Base-by-base conservation (phyloP, 1,284 basidiomycete species). In the Cystobasidiaceae sp. region DNA sequence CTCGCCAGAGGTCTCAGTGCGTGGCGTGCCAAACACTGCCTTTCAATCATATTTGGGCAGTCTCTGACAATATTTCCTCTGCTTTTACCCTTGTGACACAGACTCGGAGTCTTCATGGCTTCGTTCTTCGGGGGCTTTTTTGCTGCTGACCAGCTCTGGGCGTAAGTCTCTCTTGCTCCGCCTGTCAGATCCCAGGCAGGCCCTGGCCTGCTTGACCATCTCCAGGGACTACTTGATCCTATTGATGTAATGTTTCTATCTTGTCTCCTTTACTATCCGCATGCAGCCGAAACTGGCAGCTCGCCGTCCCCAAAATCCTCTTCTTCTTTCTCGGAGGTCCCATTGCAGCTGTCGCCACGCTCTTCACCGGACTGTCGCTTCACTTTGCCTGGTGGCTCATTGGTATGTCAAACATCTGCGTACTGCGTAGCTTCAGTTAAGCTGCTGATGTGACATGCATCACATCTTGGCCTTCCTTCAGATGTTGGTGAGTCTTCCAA, bases 231-330 rank as follows among this genome's bases (percentile, higher is more conserved):
- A n/a, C n/a, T n/a, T n/a, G n/a, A n/a, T n/a, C n/a, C n/a, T n/a
- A n/a, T n/a, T n/a, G n/a, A n/a, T n/a, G n/a, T n/a, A n/a, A n/a
- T n/a, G n/a, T n/a, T n/a, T n/a, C n/a, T n/a, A n/a, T n/a, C n/a
- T n/a, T n/a, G n/a, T n/a, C n/a, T n/a, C n/a, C n/a, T n/a, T n/a
- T n/a, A n/a, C n/a, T n/a, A n/a, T n/a, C n/a, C n/a, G n/a, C n/a
- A n/a, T 15, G 5, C 54, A 58, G 56, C 2, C 56, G 21, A 7
- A 58, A 58, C 44, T 58, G 41, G 43, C 56, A 58, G 32, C 41
- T 58, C 9, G 56, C 43, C 13, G 56, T 58, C 21, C 56, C 56
- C 44, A 58, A 58, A 30, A 21, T 58, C 43, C 41, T 58, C 21
- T 58, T 58, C 56, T 58, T 58, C 25, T 1, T 58, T 13, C 2